Evolutionary conservation across 345 rosid genomes (phyloP).

Genomic region (Xanthoceras sorbifolium): DNA sequence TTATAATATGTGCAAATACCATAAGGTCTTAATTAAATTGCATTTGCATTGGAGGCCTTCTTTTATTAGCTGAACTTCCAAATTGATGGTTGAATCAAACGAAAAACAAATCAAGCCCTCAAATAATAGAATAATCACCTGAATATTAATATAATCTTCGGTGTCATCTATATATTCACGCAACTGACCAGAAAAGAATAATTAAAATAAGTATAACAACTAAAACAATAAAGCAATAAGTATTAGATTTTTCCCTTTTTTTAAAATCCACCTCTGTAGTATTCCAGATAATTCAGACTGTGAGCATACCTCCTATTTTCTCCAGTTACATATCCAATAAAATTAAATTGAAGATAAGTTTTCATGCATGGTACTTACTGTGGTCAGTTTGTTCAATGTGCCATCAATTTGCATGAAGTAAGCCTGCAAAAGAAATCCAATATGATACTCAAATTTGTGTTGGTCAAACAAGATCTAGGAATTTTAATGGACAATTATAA

Average conservation of each 20-base stretch:
- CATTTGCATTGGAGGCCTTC: conserved; percentile 13
- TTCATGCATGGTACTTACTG: conserved; percentile 31
- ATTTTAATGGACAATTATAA: conserved; percentile 16
- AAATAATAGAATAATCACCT: conserved; percentile 29
- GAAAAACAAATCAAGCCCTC: not conserved
- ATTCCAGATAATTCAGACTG: not conserved
- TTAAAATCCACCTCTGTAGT: not conserved
- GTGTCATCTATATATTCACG: conserved; percentile 84
- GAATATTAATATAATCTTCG: conserved; percentile 79
- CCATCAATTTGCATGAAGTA: conserved; percentile 63
- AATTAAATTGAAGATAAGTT: conserved; percentile 11
- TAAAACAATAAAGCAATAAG: not conserved
- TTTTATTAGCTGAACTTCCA: not conserved
- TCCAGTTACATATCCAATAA: not conserved
- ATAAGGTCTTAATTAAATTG: conserved; percentile 3
- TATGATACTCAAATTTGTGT: conserved; percentile 11
- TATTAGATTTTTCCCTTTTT: not conserved
- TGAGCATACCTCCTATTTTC: not conserved
- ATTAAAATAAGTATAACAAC: conserved; percentile 7
- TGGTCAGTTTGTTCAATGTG: conserved; percentile 55
- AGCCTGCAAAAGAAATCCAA: conserved; percentile 43
- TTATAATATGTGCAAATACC: not conserved
- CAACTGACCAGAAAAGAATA: conserved; percentile 40
- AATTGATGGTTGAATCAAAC: not conserved
- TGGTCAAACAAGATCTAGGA: not conserved